phyloP scores from a whole-genome alignment of 2,329 filamentous ascomycete genomes.

The Paracamarosporium sp. region DNA sequence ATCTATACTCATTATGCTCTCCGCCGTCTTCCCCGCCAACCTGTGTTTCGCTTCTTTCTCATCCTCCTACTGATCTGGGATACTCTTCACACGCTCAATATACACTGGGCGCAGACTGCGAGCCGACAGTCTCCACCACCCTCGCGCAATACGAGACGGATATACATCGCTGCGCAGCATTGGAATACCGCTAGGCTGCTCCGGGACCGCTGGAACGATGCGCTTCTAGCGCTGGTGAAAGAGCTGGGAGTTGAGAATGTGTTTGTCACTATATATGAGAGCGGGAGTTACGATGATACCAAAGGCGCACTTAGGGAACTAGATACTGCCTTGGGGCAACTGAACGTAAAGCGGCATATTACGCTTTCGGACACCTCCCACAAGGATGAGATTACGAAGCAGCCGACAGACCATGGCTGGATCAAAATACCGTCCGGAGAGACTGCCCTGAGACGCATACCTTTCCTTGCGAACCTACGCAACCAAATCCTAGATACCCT shows the following conservation, averaged over 20 bases:
- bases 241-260: constrained; percentile 69
- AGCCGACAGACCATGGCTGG: constrained; percentile 60
- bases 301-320: constrained; percentile 67
- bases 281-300: constrained; percentile 72
- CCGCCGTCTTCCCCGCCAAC: constrained; percentile 26
- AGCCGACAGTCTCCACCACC: constrained; percentile 15
- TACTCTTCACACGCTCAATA: constrained; percentile 24
- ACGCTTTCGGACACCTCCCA: constrained; percentile 63
- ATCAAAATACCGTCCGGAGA: constrained; percentile 59
- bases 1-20: constrained; percentile 21
- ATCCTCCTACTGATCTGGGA: constrained; percentile 28
- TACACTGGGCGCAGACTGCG: constrained; percentile 25
- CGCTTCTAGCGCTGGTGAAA: constrained; percentile 63
- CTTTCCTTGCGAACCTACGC: constrained; percentile 69
- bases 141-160: constrained; percentile 36
- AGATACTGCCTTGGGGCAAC: constrained; percentile 59
- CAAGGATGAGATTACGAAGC: constrained; percentile 41
- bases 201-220: constrained; percentile 67
- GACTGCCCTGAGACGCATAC: constrained; percentile 69
- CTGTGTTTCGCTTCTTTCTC: constrained; percentile 24
- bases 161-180: constrained; percentile 74
- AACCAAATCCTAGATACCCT: too few relatives aligned
- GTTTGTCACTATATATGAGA: constrained; percentile 72
- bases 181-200: constrained; percentile 71
- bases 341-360: constrained; percentile 63